A percentile compares a stretch with the other conserved stretches of the same genome.
Conservation (phyloP, 2,329 filamentous ascomycete species). For the Chaetomiaceae sp. region DNA sequence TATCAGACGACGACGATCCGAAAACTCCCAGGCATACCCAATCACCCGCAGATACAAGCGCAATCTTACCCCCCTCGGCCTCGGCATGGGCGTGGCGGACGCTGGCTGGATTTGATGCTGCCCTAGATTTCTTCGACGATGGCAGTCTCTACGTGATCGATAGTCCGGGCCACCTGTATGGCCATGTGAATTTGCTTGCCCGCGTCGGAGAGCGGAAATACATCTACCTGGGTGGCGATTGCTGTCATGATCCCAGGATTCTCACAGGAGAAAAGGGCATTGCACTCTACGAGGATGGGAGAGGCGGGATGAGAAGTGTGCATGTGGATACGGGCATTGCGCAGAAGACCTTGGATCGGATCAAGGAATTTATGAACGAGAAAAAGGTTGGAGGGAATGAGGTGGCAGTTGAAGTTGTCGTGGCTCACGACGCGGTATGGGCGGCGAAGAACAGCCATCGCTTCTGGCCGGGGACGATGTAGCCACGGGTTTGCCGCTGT, state of each 20-base stretch:
- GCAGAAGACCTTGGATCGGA: slow-evolving; percentile 37
- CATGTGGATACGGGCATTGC: slow-evolving; percentile 47
- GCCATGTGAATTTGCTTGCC: slow-evolving; percentile 48
- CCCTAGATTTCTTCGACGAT: slow-evolving; percentile 45
- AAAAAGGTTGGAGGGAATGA: slow-evolving; percentile 18
- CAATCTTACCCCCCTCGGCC: slow-evolving; percentile 24
- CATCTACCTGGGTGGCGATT: slow-evolving; percentile 49
- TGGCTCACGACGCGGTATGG: slow-evolving; percentile 49
- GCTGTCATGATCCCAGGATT: slow-evolving; percentile 49
- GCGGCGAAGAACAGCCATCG: slow-evolving; percentile 35
- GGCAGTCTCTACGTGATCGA: slow-evolving; percentile 44
- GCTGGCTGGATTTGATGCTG: slow-evolving; percentile 40
- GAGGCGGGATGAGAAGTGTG: slow-evolving; percentile 44
- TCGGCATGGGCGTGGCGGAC: slow-evolving; percentile 37
- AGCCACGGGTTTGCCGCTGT: no score
- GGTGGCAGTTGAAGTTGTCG: slow-evolving; percentile 45
- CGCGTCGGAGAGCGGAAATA: slow-evolving; percentile 37
- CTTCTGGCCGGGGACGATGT: slow-evolving; percentile 32
- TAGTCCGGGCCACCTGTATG: slow-evolving; percentile 47
- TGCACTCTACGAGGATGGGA: slow-evolving; percentile 45
- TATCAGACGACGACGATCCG: slow-evolving; percentile 9
- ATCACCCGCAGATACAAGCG: slow-evolving; percentile 8
- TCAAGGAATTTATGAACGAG: slow-evolving; percentile 36
- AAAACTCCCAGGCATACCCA: slow-evolving; percentile 24
- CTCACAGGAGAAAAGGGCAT: slow-evolving; percentile 49